These are phyloP conservation scores for Aureobasidium sp. DNA, from an alignment of 2,329 filamentous ascomycete species.

Conservation along the genomic window DNA sequence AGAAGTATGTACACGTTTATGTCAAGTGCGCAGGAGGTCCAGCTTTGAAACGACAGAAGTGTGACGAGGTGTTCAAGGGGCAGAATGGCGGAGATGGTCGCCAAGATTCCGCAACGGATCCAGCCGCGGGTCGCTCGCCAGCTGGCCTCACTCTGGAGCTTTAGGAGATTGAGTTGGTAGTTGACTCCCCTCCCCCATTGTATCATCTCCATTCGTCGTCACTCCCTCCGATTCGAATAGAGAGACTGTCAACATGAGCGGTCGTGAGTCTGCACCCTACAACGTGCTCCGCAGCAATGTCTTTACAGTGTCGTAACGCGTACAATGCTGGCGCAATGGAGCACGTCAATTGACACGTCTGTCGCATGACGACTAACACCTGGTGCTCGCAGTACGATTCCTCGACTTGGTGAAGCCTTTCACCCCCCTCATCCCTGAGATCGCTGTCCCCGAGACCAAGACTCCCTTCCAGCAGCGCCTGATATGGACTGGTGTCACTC, in stretches of 20 bases:
- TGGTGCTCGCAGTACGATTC: conserved; percentile 70
- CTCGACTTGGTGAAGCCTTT: conserved; percentile 99
- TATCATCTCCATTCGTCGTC: conserved; percentile 11
- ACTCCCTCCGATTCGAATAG: conserved; percentile 13
- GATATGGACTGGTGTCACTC: conserved; percentile 56
- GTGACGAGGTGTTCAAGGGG: not conserved
- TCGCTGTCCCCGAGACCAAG: conserved; percentile 97
- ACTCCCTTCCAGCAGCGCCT: conserved; percentile 87
- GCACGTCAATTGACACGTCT: conserved; percentile 5
- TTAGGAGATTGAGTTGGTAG: conserved; percentile 12
- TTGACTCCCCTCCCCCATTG: conserved; percentile 16
- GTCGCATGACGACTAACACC: conserved; percentile 16
- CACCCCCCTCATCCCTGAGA: conserved; percentile 98
- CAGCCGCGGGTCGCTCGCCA: conserved; percentile 3
- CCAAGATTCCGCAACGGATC: conserved; percentile 13
- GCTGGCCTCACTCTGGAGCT: conserved; percentile 16
- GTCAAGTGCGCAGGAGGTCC: not conserved
- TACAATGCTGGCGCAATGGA: not conserved
- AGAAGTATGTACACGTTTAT: not conserved
- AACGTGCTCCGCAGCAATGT: not conserved
- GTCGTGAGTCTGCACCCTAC: conserved; percentile 42
- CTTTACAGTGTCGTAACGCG: not conserved
- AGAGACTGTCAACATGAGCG: conserved; percentile 45
- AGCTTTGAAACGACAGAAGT: not conserved
- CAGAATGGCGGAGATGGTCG: conserved; percentile 5